Conservation (phyloP, 768 basidiomycete genomes). For the Saitozyma sp. region DNA sequence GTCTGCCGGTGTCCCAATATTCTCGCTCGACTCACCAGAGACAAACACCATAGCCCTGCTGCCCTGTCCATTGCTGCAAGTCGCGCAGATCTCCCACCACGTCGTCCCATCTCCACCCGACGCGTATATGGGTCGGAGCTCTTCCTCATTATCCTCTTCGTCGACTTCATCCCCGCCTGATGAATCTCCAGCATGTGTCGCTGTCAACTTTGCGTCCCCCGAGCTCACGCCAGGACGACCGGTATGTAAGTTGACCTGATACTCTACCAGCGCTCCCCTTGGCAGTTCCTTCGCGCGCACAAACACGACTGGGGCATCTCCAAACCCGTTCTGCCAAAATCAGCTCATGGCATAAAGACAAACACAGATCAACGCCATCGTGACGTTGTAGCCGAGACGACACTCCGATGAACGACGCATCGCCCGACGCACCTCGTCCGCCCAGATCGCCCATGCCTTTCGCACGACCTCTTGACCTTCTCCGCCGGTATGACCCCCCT, state of each 20-base stretch:
- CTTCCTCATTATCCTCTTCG: slow-evolving; percentile 35
- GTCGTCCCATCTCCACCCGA: neutral
- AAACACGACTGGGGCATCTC: slow-evolving; percentile 39
- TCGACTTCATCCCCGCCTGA: slow-evolving; percentile 6
- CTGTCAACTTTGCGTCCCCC: neutral
- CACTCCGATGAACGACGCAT: neutral
- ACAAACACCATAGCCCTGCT: slow-evolving; percentile 21
- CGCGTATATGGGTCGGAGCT: slow-evolving; percentile 17
- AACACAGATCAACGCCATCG: neutral
- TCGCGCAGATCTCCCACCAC: slow-evolving; percentile 27
- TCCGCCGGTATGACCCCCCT: slow-evolving; percentile 11
- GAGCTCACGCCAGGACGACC: slow-evolving; percentile 19
- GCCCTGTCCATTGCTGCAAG: slow-evolving; percentile 12
- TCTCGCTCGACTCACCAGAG: slow-evolving; percentile 6
- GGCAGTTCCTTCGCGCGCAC: slow-evolving; percentile 52
- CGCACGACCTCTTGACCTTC: slow-evolving; percentile 27
- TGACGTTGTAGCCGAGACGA: too few species aligned
- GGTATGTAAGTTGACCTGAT: slow-evolving; percentile 53
- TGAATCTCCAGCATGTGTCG: neutral
- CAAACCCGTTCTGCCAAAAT: slow-evolving; percentile 25
- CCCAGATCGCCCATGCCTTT: slow-evolving; percentile 42
- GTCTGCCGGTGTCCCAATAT: neutral
- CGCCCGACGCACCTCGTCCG: slow-evolving; percentile 20
- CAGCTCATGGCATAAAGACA: neutral
- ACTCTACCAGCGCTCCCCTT: slow-evolving; percentile 53